These are phyloP conservation scores for Chrysophaeum taylorii DNA, from an alignment of 352 stramenopile genomes.

Conservation along the genomic window DNA sequence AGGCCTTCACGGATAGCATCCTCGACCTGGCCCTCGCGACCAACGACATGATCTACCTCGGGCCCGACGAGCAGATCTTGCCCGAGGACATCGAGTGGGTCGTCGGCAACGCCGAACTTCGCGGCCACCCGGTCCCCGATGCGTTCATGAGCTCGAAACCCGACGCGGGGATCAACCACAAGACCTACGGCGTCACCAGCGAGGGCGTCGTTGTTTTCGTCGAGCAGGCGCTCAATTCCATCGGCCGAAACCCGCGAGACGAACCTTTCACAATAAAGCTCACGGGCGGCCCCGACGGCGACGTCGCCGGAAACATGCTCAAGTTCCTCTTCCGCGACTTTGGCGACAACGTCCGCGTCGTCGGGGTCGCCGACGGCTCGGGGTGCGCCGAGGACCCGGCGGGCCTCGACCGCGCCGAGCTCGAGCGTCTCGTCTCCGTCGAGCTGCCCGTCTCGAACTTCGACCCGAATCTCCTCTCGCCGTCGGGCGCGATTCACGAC, in stretches of 20 bases:
- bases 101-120: slow-evolving; percentile 73
- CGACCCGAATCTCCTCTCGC: slow-evolving; percentile 53
- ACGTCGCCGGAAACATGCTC: slow-evolving; percentile 94
- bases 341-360: slow-evolving; percentile 70
- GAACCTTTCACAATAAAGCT: slow-evolving; percentile 88
- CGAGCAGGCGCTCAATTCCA: slow-evolving; percentile 70
- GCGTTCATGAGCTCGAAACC: slow-evolving; percentile 95
- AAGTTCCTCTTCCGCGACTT: slow-evolving; percentile 89
- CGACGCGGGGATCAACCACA: slow-evolving; percentile 89
- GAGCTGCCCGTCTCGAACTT: slow-evolving; percentile 76
- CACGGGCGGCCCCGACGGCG: slow-evolving; percentile 88
- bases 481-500: slow-evolving; percentile 40
- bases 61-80: slow-evolving; percentile 91
- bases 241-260: slow-evolving; percentile 69
- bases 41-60: slow-evolving; percentile 84
- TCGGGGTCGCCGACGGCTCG: slow-evolving; percentile 80
- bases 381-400: slow-evolving; percentile 84
- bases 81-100: slow-evolving; percentile 90
- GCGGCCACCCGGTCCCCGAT: slow-evolving; percentile 82
- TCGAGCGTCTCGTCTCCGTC: slow-evolving; percentile 77
- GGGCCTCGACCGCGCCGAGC: slow-evolving; percentile 75
- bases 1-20: slow-evolving; percentile 88
- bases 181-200: slow-evolving; percentile 92
- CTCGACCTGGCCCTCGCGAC: slow-evolving; percentile 75
- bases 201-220: slow-evolving; percentile 93